Conservation (phyloP, 495 filamentous ascomycete genomes). For the Corynascus novoguineensis region DNA sequence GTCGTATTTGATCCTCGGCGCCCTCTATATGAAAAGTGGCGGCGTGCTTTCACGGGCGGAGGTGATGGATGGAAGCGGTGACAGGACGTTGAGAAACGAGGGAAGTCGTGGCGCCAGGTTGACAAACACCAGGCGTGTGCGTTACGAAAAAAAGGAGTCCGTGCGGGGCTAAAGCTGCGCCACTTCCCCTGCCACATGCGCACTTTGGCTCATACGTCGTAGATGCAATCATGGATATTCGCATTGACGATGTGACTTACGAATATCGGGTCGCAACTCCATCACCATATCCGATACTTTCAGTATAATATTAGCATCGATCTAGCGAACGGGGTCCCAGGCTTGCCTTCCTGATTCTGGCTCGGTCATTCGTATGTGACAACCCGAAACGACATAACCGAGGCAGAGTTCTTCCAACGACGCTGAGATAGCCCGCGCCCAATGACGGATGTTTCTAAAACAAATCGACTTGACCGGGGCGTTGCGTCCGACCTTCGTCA, state of each 20-base stretch:
- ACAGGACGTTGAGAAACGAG: background rate
- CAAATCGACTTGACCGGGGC: conserved; percentile 91
- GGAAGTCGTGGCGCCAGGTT: background rate
- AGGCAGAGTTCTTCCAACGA: conserved; percentile 3
- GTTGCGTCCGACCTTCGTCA: conserved; percentile 79
- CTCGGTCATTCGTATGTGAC: no score
- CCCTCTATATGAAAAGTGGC: background rate
- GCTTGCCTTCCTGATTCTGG: no score
- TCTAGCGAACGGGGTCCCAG: no score
- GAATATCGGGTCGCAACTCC: no score
- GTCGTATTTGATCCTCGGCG: background rate
- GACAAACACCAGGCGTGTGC: no score
- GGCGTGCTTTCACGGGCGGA: background rate
- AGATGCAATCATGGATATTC: background rate
- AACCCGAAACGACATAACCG: no score
- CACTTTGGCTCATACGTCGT: background rate
- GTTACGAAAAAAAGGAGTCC: no score
- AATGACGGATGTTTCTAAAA: conserved; percentile 89
- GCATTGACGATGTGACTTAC: background rate
- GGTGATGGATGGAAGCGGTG: conserved; percentile 4
- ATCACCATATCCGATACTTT: no score
- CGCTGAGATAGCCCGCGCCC: conserved; percentile 23
- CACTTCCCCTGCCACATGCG: background rate
- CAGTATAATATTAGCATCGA: no score
- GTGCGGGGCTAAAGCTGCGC: background rate